Evolutionary conservation across 192 early-diverging fungal species (phyloP), one percentile per base, ranked within the genome.

Genomic region (Gonapodya sp.): DNA sequence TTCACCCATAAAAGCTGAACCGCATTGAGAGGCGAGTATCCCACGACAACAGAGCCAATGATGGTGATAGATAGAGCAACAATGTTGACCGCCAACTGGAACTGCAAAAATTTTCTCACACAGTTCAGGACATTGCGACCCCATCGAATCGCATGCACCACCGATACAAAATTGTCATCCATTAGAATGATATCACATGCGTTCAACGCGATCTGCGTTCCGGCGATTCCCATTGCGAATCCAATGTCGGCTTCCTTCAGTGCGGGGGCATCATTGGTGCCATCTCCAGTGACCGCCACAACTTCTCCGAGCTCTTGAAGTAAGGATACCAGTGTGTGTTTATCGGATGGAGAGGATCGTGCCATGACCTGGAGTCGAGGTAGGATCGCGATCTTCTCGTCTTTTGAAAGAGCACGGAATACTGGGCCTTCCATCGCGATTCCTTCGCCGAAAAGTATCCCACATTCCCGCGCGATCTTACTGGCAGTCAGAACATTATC

Each of bases 1-100:
- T 91, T 91, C 18, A 91, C 88, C 88, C 88, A 89, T n/a, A 91
- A 83, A 79, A 91, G 84, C 83, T 91, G 90, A 0, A 91, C 88
- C 36, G 90, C 87, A 35, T 78, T 87, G 36, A 91, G 81, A 33
- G 90, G 90, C 2, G 87, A 85, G 0, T 83, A 73, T 31, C 88
- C 90, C 2, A 81, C 35, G 31, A 83, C 80, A 14, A 89, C 46
- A 1, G 90, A 87, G 0, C 90, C 90, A 33, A 91, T 82, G 84
- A 91, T 88, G 0, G 90, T 91, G 36, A 88, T 74, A 33, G 85
- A 85, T 37, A 91, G 86, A 78, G 90, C 90, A 32, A 88, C 86
- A 16, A 89, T 73, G 75, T 91, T 91, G 64, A 91, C 87, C n/a
- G 86, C 86, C 14, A 91, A 80, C 73, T 91, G 90, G 80, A 91